phyloP scores from a whole-genome alignment of 805 yeast species.

The Scheffersomyces ergatensis region DNA sequence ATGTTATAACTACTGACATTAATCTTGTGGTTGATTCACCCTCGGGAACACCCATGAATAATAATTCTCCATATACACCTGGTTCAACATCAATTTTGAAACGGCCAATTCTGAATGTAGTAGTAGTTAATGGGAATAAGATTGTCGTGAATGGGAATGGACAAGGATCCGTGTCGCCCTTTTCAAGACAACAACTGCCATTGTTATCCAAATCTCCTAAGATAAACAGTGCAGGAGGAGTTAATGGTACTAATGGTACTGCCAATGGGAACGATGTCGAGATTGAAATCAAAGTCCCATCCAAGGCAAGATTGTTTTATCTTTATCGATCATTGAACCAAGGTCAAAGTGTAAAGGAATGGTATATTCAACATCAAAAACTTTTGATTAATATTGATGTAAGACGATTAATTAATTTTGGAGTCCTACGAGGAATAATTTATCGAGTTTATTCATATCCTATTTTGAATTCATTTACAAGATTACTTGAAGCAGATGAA shows the following conservation, averaged over 20 bases:
- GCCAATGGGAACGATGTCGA: not conserved
- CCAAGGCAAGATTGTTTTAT: slow-evolving; percentile 64
- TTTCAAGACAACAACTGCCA: slow-evolving; percentile 1
- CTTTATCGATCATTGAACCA: slow-evolving; percentile 77
- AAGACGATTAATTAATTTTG: slow-evolving; percentile 82
- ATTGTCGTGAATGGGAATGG: not conserved
- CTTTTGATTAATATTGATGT: slow-evolving; percentile 68
- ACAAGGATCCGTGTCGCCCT: not conserved
- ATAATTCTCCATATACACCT: slow-evolving; percentile 1
- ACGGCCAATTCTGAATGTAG: not conserved
- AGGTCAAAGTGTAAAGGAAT: slow-evolving; percentile 72
- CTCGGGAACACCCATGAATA: slow-evolving; percentile 26
- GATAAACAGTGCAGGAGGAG: not conserved
- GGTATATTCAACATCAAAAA: slow-evolving; percentile 71
- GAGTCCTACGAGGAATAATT: slow-evolving; percentile 75
- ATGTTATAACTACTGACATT: slow-evolving; percentile 51
- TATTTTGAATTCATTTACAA: slow-evolving; percentile 41
- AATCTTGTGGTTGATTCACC: slow-evolving; percentile 17
- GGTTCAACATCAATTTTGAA: not conserved
- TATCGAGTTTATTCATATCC: slow-evolving; percentile 83
- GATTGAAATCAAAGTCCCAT: slow-evolving; percentile 43
- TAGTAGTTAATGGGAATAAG: too few relatives aligned
- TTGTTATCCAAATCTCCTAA: not conserved
- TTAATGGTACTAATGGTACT: not conserved
- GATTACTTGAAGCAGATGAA: slow-evolving; percentile 29